phyloP scores from a whole-genome alignment of 441 rosid species.

The Oxalis stricta region DNA sequence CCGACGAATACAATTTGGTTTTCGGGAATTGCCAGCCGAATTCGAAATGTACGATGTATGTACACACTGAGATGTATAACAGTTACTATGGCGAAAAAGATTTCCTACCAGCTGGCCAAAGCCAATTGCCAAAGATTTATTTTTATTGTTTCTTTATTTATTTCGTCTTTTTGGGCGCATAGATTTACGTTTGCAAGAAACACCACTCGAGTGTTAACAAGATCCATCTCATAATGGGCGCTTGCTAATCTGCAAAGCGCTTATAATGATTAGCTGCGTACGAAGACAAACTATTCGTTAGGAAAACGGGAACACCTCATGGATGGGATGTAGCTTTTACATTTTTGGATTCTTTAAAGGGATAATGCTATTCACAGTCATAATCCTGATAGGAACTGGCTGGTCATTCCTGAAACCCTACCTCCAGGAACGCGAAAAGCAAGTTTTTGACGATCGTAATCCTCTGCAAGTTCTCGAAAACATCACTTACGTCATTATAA shows the following conservation, averaged over 20 bases:
- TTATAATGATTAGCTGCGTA: conserved; percentile 44
- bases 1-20: conserved; percentile 28
- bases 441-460: conserved; percentile 33
- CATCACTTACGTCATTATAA: conserved; percentile 32
- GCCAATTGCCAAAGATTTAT: conserved; percentile 25
- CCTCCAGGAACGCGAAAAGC: conserved; percentile 47
- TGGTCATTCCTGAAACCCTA: conserved; percentile 55
- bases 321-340: conserved; percentile 61
- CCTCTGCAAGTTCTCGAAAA: conserved; percentile 50
- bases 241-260: conserved; percentile 34
- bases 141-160: conserved; percentile 22
- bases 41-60: conserved; percentile 36
- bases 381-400: conserved; percentile 42
- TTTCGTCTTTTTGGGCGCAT: conserved; percentile 13
- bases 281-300: conserved; percentile 27
- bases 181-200: conserved; percentile 24
- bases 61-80: conserved; percentile 43
- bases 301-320: conserved; percentile 42
- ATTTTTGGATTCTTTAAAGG: conserved; percentile 46
- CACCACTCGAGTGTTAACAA: conserved; percentile 21
- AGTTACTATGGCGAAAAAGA: conserved; percentile 15
- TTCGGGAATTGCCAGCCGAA: conserved; percentile 42
- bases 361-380: conserved; percentile 46
- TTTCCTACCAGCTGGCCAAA: conserved; percentile 41
- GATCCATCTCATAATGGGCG: conserved; percentile 43